Conservation (phyloP, 2,329 filamentous ascomycete species). For the Phoma herbarum region DNA sequence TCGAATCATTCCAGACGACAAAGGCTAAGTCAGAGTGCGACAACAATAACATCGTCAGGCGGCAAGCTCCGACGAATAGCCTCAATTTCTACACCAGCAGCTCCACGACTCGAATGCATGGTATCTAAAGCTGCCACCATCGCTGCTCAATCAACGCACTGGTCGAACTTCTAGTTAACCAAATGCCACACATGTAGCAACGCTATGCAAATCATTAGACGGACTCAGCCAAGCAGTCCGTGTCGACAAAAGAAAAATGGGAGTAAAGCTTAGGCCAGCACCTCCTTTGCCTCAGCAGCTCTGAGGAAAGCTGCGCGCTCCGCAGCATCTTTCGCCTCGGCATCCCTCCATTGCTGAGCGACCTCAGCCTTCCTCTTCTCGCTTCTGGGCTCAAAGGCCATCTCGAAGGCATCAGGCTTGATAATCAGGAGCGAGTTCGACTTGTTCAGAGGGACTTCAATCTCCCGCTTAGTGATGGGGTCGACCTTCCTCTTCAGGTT, state of each 20-base stretch:
- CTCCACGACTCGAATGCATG: neutral
- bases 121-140: conserved; percentile 3
- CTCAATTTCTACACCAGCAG: neutral
- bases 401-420: conserved; percentile 65
- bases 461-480: conserved; percentile 50
- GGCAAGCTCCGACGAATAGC: neutral
- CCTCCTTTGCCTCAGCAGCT: conserved; percentile 29
- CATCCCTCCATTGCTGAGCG: conserved; percentile 45
- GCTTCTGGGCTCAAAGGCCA: conserved; percentile 63
- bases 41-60: neutral
- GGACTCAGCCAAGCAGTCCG: neutral
- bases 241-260: neutral
- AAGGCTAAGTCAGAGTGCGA: neutral
- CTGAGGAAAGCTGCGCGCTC: conserved; percentile 49
- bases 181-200: conserved; percentile 3
- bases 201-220: conserved; percentile 8
- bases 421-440: conserved; percentile 66
- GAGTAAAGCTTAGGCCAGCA: neutral
- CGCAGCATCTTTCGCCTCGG: conserved; percentile 48
- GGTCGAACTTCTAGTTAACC: neutral
- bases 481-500: conserved; percentile 60
- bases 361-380: conserved; percentile 47
- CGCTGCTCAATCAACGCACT: neutral
- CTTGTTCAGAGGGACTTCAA: conserved; percentile 59
- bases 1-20: neutral